phyloP scores from a whole-genome alignment of 805 yeast genomes.

The Wickerhamiella cacticola region DNA sequence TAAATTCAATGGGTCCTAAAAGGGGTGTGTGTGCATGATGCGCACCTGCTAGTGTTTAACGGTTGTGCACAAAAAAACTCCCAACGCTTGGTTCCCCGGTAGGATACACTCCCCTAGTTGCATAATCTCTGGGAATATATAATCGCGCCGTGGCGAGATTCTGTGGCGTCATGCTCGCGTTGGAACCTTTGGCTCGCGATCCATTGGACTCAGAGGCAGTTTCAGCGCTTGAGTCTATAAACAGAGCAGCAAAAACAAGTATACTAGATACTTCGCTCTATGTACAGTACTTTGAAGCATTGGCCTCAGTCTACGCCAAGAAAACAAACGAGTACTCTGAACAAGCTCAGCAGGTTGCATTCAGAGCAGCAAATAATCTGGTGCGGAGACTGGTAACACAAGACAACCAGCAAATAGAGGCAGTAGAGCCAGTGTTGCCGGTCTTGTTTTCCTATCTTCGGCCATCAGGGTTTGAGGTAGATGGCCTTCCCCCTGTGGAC shows the following conservation, averaged over 20 bases:
- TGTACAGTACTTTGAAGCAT: slow-evolving; percentile 22
- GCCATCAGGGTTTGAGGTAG: slow-evolving; percentile 4
- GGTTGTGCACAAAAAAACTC: neutral
- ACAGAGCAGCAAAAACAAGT: slow-evolving; percentile 20
- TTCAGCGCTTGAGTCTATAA: slow-evolving; percentile 17
- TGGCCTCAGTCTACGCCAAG: slow-evolving; percentile 17
- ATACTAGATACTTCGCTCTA: slow-evolving; percentile 15
- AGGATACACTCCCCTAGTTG: too few species aligned
- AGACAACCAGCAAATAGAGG: slow-evolving; percentile 27
- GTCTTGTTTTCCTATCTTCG: slow-evolving; percentile 24
- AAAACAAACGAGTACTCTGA: slow-evolving; percentile 2
- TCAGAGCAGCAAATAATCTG: slow-evolving; percentile 36
- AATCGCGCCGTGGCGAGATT: neutral
- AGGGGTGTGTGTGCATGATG: neutral
- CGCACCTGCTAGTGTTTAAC: neutral
- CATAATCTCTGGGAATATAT: neutral
- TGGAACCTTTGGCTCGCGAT: neutral
- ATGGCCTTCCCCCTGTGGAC: neutral
- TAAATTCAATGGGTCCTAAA: neutral
- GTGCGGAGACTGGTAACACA: slow-evolving; percentile 35
- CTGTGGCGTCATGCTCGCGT: slow-evolving; percentile 3
- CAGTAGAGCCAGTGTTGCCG: slow-evolving; percentile 28
- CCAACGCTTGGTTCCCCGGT: too few species aligned
- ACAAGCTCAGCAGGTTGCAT: slow-evolving; percentile 25
- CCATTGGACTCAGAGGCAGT: neutral